Percentiles rank a stretch among this genome's conserved stretches.
phyloP scores from a whole-genome alignment of 352 stramenopile genomes.

The Pythium phragmiticola region DNA sequence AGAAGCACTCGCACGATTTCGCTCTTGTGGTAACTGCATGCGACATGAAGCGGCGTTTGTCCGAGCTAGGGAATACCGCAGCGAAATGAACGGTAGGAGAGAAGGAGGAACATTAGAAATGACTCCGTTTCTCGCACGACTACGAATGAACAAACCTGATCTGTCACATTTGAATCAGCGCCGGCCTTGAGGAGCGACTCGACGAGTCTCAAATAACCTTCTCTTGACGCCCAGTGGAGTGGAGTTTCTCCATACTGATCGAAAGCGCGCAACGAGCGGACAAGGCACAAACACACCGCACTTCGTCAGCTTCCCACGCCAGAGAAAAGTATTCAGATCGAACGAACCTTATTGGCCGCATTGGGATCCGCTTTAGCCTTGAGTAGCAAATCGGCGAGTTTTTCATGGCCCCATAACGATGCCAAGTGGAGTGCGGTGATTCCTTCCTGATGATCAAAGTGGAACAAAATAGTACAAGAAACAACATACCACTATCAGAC shows the following conservation, averaged over 20 bases:
- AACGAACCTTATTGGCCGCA: background rate
- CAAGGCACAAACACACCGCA: background rate
- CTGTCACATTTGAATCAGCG: background rate
- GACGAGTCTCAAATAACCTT: background rate
- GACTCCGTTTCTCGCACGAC: background rate
- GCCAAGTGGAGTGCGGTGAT: too few relatives aligned
- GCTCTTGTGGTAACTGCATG: background rate
- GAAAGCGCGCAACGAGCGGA: background rate
- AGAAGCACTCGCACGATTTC: background rate
- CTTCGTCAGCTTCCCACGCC: background rate
- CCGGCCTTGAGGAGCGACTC: background rate
- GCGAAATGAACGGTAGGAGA: background rate
- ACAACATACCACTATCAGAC: too few relatives aligned
- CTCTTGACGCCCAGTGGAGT: background rate
- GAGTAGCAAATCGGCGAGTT: background rate
- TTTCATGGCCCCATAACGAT: background rate
- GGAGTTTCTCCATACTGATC: background rate
- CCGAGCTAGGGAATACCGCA: background rate
- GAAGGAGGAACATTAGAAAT: background rate
- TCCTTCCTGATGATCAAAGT: too few relatives aligned
- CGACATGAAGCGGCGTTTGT: background rate
- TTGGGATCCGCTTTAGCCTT: background rate
- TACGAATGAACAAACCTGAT: background rate
- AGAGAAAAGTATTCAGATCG: background rate
- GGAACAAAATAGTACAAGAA: too few relatives aligned